These are phyloP conservation scores for Backusella tuberculispora DNA, from an alignment of 192 early-diverging fungal species.

Conservation along the genomic window DNA sequence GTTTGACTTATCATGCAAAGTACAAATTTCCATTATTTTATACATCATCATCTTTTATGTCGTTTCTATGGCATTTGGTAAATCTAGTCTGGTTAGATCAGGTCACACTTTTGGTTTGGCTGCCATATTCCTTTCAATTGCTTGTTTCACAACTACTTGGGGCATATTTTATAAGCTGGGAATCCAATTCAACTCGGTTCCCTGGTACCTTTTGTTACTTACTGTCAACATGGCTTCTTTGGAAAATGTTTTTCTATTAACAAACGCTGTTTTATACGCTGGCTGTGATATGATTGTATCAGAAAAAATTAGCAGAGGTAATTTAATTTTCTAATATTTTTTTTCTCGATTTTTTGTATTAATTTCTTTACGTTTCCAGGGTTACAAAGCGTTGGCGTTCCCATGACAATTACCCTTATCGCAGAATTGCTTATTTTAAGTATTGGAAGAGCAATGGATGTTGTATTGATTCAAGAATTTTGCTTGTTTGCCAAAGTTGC, in stretches of 20 bases:
- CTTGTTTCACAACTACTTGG: slow-evolving; percentile 64
- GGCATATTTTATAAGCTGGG: slow-evolving; percentile 70
- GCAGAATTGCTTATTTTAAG: slow-evolving; percentile 61
- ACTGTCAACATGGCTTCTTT: slow-evolving; percentile 73
- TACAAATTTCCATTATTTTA: slow-evolving; percentile 52
- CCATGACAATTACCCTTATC: slow-evolving; percentile 61
- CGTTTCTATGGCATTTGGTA: slow-evolving; percentile 66
- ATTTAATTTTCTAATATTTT: slow-evolving; percentile 7
- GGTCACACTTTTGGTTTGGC: slow-evolving; percentile 73
- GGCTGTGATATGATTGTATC: slow-evolving; percentile 73
- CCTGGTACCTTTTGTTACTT: slow-evolving; percentile 70
- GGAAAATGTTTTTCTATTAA: slow-evolving; percentile 77
- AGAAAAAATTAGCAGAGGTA: slow-evolving; percentile 69
- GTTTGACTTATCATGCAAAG: slow-evolving; percentile 38
- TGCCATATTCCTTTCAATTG: slow-evolving; percentile 67
- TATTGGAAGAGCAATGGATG: slow-evolving; percentile 59
- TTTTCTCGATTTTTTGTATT: background rate
- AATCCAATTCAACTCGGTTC: slow-evolving; percentile 59
- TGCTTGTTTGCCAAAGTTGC: slow-evolving; percentile 70
- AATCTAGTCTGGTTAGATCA: slow-evolving; percentile 76
- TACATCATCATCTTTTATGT: slow-evolving; percentile 72
- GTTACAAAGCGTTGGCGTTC: slow-evolving; percentile 67
- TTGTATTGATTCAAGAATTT: slow-evolving; percentile 74
- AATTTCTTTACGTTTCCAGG: slow-evolving; percentile 37
- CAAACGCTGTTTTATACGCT: slow-evolving; percentile 72